Evolutionary conservation across 177 flowering plant genomes (phyloP).

Genomic region (Vitis hybrid): DNA sequence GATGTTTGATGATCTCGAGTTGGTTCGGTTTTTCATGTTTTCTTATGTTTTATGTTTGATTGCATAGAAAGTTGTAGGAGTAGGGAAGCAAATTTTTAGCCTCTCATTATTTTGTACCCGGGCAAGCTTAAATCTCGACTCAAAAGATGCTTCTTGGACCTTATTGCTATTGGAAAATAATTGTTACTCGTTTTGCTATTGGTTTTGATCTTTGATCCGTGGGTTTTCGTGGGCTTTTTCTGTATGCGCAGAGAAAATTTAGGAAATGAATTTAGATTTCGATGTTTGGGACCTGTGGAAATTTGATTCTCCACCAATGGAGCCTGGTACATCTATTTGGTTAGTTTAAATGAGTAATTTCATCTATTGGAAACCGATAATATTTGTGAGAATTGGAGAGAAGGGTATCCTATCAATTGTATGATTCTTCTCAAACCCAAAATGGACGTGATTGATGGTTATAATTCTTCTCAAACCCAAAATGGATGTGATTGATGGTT

Average conservation of each 20-base stretch:
- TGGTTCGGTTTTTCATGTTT: neutral
- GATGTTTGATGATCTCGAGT: neutral
- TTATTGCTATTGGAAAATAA: neutral
- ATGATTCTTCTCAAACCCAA: too few relatives aligned
- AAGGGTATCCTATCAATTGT: too few relatives aligned
- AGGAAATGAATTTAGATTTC: neutral
- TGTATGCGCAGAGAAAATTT: neutral
- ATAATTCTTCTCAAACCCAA: too few relatives aligned
- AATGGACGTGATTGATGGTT: too few relatives aligned
- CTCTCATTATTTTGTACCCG: neutral
- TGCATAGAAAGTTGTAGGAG: neutral
- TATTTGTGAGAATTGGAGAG: too few relatives aligned
- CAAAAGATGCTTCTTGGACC: neutral
- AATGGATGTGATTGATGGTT: too few relatives aligned
- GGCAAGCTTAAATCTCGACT: neutral
- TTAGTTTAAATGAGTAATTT: too few relatives aligned
- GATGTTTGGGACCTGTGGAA: neutral
- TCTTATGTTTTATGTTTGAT: neutral
- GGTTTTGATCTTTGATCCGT: constrained; percentile 1
- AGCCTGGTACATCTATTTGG: too few relatives aligned
- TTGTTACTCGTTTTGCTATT: neutral
- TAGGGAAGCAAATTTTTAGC: neutral
- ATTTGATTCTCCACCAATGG: neutral
- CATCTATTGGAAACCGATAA: too few relatives aligned
- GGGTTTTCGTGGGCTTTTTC: neutral